Evolutionary conservation across 2,329 filamentous ascomycete species (phyloP).

Genomic region (Diaporthe sp.): DNA sequence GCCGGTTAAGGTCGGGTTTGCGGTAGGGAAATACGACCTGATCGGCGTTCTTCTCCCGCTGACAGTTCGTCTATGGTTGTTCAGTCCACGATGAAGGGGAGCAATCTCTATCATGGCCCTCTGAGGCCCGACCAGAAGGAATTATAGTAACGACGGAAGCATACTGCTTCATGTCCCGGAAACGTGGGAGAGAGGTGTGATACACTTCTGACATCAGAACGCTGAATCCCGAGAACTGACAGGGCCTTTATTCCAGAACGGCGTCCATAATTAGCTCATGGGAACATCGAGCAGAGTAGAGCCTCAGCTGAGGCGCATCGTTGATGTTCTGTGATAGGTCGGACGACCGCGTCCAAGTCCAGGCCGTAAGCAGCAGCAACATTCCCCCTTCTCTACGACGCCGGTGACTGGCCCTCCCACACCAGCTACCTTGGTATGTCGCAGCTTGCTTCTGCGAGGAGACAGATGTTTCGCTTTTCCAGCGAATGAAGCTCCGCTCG

Average conservation of each 20-base stretch:
- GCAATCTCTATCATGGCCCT: not conserved
- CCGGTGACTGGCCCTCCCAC: not conserved
- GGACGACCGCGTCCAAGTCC: not conserved
- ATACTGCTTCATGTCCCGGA: conserved; percentile 1
- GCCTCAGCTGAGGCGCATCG: conserved; percentile 40
- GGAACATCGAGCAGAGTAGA: conserved; percentile 28
- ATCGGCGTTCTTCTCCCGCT: not conserved
- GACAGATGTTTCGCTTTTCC: conserved; percentile 9
- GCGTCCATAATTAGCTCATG: conserved; percentile 35
- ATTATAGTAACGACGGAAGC: not conserved
- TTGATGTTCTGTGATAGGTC: conserved; percentile 37
- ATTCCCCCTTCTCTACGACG: conserved; percentile 18
- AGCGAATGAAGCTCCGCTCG: conserved; percentile 11
- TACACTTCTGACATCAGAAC: conserved; percentile 29
- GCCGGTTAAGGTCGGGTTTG: not conserved
- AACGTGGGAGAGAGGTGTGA: not conserved
- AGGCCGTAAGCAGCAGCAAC: conserved; percentile 34
- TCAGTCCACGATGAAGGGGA: not conserved
- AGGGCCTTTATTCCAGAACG: conserved; percentile 15
- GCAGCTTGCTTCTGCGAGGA: conserved; percentile 25
- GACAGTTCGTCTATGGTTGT: not conserved
- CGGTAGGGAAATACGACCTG: not conserved
- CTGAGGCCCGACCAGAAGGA: not conserved
- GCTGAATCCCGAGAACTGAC: conserved; percentile 1
- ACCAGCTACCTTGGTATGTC: conserved; percentile 27